These are phyloP conservation scores for Borovskyia barvae DNA, from an alignment of 208 protist genomes.

Conservation along the genomic window DNA sequence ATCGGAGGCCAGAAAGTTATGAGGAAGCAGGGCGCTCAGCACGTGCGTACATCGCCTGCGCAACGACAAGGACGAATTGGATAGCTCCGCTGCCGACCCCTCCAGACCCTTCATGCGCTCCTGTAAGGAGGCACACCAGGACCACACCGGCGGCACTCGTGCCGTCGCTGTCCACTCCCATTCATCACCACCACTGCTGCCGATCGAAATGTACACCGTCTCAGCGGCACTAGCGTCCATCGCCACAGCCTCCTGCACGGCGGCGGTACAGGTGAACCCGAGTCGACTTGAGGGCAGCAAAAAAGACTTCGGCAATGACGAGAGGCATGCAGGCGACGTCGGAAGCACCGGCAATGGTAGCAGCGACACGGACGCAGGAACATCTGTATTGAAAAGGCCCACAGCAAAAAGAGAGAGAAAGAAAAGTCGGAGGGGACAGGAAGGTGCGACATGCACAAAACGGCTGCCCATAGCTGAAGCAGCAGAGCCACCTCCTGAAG, in stretches of 20 bases:
- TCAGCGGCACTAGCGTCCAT: not conserved
- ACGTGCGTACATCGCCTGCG: too few relatives aligned
- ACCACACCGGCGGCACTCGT: conserved; percentile 5
- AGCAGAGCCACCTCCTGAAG: not conserved
- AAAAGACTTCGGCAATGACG: not conserved
- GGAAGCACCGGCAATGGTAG: conserved; percentile 14
- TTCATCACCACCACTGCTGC: conserved; percentile 8
- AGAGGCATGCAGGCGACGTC: too few relatives aligned
- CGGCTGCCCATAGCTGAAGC: not conserved
- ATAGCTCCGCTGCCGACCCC: too few relatives aligned
- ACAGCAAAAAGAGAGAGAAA: conserved; percentile 21
- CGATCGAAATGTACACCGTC: conserved; percentile 2
- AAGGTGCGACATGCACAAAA: conserved; percentile 4
- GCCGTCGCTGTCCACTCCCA: conserved; percentile 1
- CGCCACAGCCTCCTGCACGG: not conserved
- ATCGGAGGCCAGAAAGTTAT: too few relatives aligned
- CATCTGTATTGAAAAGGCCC: not conserved
- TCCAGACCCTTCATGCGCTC: too few relatives aligned
- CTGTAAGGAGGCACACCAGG: too few relatives aligned
- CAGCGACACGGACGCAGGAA: not conserved
- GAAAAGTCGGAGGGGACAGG: conserved; percentile 3
- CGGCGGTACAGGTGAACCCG: conserved; percentile 9
- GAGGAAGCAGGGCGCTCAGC: too few relatives aligned
- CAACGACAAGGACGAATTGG: too few relatives aligned
- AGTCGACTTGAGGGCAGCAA: conserved; percentile 13